phyloP scores from a whole-genome alignment of 2,329 filamentous ascomycete genomes.

The Niveomyces coronatus region DNA sequence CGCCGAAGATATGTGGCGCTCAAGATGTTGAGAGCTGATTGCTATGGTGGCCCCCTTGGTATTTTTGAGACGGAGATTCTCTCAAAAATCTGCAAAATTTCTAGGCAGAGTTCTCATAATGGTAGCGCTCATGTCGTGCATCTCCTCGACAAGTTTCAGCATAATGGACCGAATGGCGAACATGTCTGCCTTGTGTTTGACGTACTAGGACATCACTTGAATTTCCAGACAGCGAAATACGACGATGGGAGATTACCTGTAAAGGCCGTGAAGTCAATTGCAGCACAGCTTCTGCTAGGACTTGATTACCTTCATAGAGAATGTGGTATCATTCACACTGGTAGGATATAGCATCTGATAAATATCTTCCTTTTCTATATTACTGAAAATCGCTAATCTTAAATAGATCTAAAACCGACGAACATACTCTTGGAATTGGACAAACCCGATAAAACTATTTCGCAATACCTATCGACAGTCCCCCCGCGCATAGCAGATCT shows the following conservation, averaged over 20 bases:
- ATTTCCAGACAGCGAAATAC: background rate
- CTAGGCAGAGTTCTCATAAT: conserved; percentile 6
- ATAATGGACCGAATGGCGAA: conserved; percentile 20
- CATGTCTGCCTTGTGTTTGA: conserved; percentile 16
- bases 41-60: conserved; percentile 8
- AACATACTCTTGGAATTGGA: conserved; percentile 4
- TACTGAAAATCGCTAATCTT: background rate
- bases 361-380: background rate
- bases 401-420: conserved; percentile 3
- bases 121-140: conserved; percentile 7
- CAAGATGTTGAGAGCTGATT: conserved; percentile 18
- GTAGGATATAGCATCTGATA: background rate
- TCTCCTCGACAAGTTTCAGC: conserved; percentile 17
- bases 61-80: conserved; percentile 15
- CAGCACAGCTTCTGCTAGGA: background rate
- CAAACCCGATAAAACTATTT: background rate
- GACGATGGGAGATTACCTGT: background rate
- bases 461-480: background rate
- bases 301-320: conserved; percentile 5
- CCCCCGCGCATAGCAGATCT: background rate
- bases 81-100: conserved; percentile 5
- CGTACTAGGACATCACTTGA: background rate
- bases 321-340: conserved; percentile 3
- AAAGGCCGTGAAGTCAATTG: conserved; percentile 1
- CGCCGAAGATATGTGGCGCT: conserved; percentile 15